A percentile compares a stretch with the other conserved stretches of the same genome.
Conservation (phyloP, 768 basidiomycete genomes). For the Suillus plorans region DNA sequence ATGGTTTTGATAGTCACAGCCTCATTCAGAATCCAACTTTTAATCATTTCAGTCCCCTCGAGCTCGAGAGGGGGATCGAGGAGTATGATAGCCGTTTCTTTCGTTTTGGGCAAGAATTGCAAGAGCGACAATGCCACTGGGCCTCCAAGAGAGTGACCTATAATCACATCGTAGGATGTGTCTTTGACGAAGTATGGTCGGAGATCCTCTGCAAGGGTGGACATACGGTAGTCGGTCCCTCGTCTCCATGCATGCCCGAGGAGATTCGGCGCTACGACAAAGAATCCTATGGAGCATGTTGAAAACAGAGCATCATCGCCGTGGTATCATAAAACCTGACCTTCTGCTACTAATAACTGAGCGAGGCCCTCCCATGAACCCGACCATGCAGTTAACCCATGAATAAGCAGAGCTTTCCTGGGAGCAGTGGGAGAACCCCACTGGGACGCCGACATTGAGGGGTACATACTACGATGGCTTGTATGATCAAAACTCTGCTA, state of each 20-base stretch:
- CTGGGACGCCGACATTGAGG: conserved; percentile 9
- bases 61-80: conserved; percentile 15
- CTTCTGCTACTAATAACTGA: conserved; percentile 15
- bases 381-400: conserved; percentile 17
- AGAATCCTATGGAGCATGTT: conserved; percentile 12
- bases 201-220: conserved; percentile 14
- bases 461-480: not conserved
- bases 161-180: conserved; percentile 17
- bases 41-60: not conserved
- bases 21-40: not conserved
- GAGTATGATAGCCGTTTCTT: conserved; percentile 9
- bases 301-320: conserved; percentile 2
- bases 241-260: conserved; percentile 14
- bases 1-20: conserved; percentile 1
- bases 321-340: conserved; percentile 1
- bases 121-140: conserved; percentile 16
- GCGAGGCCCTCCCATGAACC: conserved; percentile 19
- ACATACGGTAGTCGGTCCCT: conserved; percentile 10
- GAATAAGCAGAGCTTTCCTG: conserved; percentile 16
- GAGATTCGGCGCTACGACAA: conserved; percentile 21
- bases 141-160: conserved; percentile 20
- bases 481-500: not conserved
- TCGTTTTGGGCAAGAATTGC: conserved; percentile 10
- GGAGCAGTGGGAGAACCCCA: conserved; percentile 18
- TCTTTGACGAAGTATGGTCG: conserved; percentile 10